These are phyloP conservation scores for Boletus sp. DNA, from an alignment of 1,284 basidiomycete species.

Conservation along the genomic window DNA sequence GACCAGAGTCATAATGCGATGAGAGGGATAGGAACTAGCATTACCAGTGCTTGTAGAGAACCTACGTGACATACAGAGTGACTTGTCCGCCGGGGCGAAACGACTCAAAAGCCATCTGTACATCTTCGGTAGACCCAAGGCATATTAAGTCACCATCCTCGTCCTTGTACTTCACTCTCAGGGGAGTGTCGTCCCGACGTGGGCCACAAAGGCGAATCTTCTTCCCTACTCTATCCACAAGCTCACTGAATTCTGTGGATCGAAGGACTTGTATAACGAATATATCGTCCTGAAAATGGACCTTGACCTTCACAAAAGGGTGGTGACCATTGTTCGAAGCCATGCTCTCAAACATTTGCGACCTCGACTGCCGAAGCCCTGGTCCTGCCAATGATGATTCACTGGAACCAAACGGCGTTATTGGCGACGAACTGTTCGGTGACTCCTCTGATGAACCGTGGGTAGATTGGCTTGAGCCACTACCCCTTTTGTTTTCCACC, in stretches of 20 bases:
- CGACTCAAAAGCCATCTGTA: constrained; percentile 85
- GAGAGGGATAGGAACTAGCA: constrained; percentile 5
- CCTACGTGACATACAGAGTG: constrained; percentile 66
- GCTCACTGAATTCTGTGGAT: constrained; percentile 70
- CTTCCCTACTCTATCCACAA: constrained; percentile 86
- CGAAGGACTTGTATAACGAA: constrained; percentile 88
- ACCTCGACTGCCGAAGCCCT: constrained; percentile 50
- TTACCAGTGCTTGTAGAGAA: constrained; percentile 7
- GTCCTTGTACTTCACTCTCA: constrained; percentile 86
- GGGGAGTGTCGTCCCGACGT: constrained; percentile 64
- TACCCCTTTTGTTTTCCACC: constrained; percentile 59
- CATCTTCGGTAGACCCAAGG: constrained; percentile 83
- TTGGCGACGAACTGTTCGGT: constrained; percentile 73
- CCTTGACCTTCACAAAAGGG: constrained; percentile 76
- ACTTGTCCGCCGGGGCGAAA: constrained; percentile 71
- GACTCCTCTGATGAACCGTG: constrained; percentile 73
- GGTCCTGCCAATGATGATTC: constrained; percentile 66
- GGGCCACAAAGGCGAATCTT: constrained; percentile 89
- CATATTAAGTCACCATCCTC: constrained; percentile 89
- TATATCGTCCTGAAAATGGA: constrained; percentile 85
- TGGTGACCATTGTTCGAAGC: constrained; percentile 27
- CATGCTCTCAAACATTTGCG: constrained; percentile 47
- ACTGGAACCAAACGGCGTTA: constrained; percentile 82
- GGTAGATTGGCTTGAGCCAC: constrained; percentile 76
- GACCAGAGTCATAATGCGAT: constrained; percentile 1